phyloP scores from a whole-genome alignment of 2,329 filamentous ascomycete genomes.

The Aurifilum marmelostoma region DNA sequence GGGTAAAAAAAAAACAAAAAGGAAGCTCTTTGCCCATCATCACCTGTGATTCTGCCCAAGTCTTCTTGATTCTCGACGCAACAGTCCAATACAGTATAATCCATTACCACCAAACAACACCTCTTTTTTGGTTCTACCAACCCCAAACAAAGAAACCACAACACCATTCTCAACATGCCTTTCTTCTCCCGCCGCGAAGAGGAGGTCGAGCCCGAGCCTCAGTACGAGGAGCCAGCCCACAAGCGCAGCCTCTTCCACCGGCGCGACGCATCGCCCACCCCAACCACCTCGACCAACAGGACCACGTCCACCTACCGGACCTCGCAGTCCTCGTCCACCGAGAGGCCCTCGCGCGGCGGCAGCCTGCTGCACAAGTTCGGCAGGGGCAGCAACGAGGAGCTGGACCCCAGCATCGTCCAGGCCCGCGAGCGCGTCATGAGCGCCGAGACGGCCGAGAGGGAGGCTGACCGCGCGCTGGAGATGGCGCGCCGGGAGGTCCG shows the following conservation, averaged over 20 bases:
- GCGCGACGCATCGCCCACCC: slow-evolving; percentile 36
- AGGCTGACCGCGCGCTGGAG: slow-evolving; percentile 66
- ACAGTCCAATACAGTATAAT: neutral
- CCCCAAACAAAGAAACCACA: slow-evolving; percentile 7
- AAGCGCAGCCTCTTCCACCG: slow-evolving; percentile 35
- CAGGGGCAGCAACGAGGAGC: slow-evolving; percentile 47
- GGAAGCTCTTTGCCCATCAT: neutral
- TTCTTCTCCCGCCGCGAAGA: slow-evolving; percentile 40
- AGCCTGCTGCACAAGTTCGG: slow-evolving; percentile 51
- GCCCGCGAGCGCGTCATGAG: slow-evolving; percentile 64
- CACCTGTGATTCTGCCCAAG: neutral
- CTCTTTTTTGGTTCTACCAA: neutral
- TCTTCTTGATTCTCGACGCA: neutral
- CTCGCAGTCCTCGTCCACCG: slow-evolving; percentile 36
- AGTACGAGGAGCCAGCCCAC: slow-evolving; percentile 34
- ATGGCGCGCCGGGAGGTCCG: slow-evolving; percentile 59
- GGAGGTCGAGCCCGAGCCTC: slow-evolving; percentile 39
- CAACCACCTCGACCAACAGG: slow-evolving; percentile 32
- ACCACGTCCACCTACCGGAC: slow-evolving; percentile 33
- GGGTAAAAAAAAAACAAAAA: neutral
- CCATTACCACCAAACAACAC: neutral
- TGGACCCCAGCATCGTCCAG: slow-evolving; percentile 65
- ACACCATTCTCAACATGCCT: slow-evolving; percentile 36
- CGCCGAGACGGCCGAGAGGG: slow-evolving; percentile 66
- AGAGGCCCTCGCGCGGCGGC: slow-evolving; percentile 38